Percentiles rank a stretch among this genome's conserved stretches.
These are phyloP conservation scores for Phytopythium boreale DNA, from an alignment of 352 stramenopile species.

Conservation along the genomic window DNA sequence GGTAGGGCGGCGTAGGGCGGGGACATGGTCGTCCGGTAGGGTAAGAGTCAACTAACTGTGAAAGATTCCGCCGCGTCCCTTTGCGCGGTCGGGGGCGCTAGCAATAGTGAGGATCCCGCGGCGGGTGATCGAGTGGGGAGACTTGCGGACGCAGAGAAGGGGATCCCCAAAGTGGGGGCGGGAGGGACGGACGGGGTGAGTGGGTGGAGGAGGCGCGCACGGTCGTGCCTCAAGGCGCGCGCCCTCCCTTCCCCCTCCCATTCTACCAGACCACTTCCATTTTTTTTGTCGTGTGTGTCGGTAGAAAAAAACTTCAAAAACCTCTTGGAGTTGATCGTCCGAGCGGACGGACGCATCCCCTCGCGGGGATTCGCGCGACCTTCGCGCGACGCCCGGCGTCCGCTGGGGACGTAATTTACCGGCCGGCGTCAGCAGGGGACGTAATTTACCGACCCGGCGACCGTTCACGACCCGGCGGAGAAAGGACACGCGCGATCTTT, in stretches of 20 bases:
- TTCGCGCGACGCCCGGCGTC: conserved; percentile 13
- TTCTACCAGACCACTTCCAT: conserved; percentile 14
- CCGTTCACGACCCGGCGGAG: not conserved
- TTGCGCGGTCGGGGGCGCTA: not conserved
- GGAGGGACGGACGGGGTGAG: no score
- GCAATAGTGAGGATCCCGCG: not conserved
- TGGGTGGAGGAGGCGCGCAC: no score
- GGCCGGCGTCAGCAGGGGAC: no score
- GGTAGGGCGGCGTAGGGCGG: not conserved
- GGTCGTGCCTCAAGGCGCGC: no score
- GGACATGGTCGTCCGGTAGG: conserved; percentile 8
- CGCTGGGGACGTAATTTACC: not conserved
- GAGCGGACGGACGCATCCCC: conserved; percentile 22
- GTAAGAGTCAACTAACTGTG: not conserved
- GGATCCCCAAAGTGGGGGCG: not conserved
- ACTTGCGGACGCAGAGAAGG: conserved; percentile 1
- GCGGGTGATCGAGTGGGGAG: not conserved
- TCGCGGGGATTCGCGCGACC: conserved; percentile 23
- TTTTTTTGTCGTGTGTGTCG: conserved; percentile 17
- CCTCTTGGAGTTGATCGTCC: conserved; percentile 9
- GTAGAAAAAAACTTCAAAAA: conserved; percentile 30
- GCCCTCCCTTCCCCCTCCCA: no score
- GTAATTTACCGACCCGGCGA: not conserved
- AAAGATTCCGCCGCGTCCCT: not conserved
- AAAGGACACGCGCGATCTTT: conserved; percentile 10